A percentile compares a stretch with the other conserved stretches of the same genome.
Conservation (phyloP, 768 basidiomycete species). For the Glaciozyma antarctica region DNA sequence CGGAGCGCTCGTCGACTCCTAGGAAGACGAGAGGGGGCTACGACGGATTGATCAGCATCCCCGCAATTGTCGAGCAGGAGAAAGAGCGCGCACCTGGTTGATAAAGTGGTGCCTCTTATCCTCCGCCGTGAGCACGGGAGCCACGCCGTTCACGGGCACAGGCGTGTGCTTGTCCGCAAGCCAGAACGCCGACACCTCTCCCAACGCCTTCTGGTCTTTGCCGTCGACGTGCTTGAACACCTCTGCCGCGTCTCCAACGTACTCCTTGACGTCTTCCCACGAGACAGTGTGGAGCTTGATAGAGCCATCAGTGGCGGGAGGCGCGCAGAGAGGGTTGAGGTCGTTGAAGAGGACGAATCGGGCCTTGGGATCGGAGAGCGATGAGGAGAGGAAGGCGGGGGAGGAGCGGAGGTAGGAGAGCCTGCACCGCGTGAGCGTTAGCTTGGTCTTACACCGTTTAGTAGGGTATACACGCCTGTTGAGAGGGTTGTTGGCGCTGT, state of each 20-base stretch:
- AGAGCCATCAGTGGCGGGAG: slow-evolving; percentile 26
- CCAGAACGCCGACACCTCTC: slow-evolving; percentile 28
- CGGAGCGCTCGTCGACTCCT: slow-evolving; percentile 56
- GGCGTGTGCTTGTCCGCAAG: slow-evolving; percentile 9
- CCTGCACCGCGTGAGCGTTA: no score
- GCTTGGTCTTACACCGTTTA: slow-evolving; percentile 57
- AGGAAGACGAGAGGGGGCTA: slow-evolving; percentile 57
- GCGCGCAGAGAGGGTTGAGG: slow-evolving; percentile 55
- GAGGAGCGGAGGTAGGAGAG: slow-evolving; percentile 41
- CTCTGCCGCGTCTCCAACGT: slow-evolving; percentile 53
- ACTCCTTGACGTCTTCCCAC: slow-evolving; percentile 43
- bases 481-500: not conserved
- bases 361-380: slow-evolving; percentile 53
- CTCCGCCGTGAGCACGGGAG: slow-evolving; percentile 1
- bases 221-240: slow-evolving; percentile 60
- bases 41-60: not conserved
- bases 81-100: slow-evolving; percentile 7
- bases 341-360: slow-evolving; percentile 61
- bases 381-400: slow-evolving; percentile 62
- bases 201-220: slow-evolving; percentile 59
- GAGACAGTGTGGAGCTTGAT: slow-evolving; percentile 38
- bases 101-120: slow-evolving; percentile 16
- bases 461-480: not conserved
- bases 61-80: not conserved
- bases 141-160: slow-evolving; percentile 4